Evolutionary conservation across 257 asterid species (phyloP).

Genomic region (Cordia subcordata): DNA sequence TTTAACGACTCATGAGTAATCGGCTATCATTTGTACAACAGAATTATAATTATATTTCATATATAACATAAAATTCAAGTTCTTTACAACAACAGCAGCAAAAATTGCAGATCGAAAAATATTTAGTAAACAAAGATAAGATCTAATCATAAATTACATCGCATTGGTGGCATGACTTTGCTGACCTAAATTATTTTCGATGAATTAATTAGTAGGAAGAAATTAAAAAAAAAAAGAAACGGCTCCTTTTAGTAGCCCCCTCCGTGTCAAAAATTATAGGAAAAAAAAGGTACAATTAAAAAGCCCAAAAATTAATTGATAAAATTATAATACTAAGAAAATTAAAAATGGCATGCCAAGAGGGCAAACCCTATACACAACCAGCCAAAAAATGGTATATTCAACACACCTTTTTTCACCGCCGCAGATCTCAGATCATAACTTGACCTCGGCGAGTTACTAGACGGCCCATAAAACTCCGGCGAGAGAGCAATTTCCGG

Average conservation of each 20-base stretch:
- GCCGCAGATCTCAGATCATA: constrained; percentile 35
- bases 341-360: constrained; percentile 30
- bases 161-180: constrained; percentile 2
- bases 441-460: constrained; percentile 49
- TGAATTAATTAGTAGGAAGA: constrained; percentile 22
- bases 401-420: constrained; percentile 14
- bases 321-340: constrained; percentile 20
- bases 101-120: constrained; percentile 22
- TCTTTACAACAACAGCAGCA: constrained; percentile 30
- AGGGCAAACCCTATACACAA: constrained; percentile 48
- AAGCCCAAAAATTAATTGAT: constrained; percentile 7
- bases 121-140: constrained; percentile 9
- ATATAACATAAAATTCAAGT: background rate
- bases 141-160: constrained; percentile 1
- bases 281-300: constrained; percentile 6
- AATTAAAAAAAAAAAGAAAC: constrained; percentile 10
- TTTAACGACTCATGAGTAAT: too few relatives aligned
- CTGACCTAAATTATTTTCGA: constrained; percentile 22
- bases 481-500: constrained; percentile 51
- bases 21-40: background rate
- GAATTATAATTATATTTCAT: too few relatives aligned
- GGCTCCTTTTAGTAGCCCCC: constrained; percentile 19
- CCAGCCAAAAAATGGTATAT: constrained; percentile 29
- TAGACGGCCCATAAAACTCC: constrained; percentile 34
- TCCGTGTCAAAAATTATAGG: constrained; percentile 24